phyloP scores from a whole-genome alignment of 495 filamentous ascomycete genomes.

The Xylaria flabelliformis region DNA sequence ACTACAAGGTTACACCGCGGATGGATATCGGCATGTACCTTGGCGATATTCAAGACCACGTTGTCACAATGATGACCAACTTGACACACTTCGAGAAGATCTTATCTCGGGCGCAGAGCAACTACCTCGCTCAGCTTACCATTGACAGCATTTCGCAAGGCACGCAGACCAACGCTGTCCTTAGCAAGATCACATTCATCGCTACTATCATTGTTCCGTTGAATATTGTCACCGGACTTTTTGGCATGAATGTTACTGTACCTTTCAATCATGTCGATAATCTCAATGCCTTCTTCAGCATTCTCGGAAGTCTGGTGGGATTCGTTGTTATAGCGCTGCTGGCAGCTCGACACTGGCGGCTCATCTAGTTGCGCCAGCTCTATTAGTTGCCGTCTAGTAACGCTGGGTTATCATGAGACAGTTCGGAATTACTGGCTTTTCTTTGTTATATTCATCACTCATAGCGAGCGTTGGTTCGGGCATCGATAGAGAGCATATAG shows the following conservation, averaged over 20 bases:
- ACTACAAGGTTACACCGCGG: slow-evolving; percentile 90
- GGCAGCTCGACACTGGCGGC: slow-evolving; percentile 32
- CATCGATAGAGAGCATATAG: slow-evolving; percentile 11
- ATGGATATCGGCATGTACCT: slow-evolving; percentile 96
- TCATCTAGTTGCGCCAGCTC: slow-evolving; percentile 28
- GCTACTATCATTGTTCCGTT: slow-evolving; percentile 96
- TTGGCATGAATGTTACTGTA: slow-evolving; percentile 94
- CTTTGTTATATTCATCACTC: slow-evolving; percentile 1
- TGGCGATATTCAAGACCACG: slow-evolving; percentile 97
- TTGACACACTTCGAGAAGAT: slow-evolving; percentile 97
- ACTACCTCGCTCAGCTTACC: slow-evolving; percentile 93
- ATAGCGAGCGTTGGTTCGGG: slow-evolving; percentile 11
- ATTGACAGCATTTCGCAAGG: slow-evolving; percentile 86
- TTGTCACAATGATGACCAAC: slow-evolving; percentile 98
- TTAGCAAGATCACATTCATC: slow-evolving; percentile 94
- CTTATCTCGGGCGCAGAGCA: slow-evolving; percentile 91
- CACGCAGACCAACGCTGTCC: slow-evolving; percentile 78
- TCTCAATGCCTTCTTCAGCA: slow-evolving; percentile 80
- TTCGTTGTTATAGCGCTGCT: slow-evolving; percentile 63
- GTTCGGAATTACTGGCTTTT: background rate
- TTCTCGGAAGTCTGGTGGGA: slow-evolving; percentile 68
- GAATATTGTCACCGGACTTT: slow-evolving; percentile 92
- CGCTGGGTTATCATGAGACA: background rate
- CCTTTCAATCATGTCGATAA: slow-evolving; percentile 66
- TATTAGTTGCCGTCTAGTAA: background rate